Evolutionary conservation across 176 grass and related monocot genomes (phyloP), one percentile per base, ranked within the genome.

Genomic region (Raddia distichophylla): DNA sequence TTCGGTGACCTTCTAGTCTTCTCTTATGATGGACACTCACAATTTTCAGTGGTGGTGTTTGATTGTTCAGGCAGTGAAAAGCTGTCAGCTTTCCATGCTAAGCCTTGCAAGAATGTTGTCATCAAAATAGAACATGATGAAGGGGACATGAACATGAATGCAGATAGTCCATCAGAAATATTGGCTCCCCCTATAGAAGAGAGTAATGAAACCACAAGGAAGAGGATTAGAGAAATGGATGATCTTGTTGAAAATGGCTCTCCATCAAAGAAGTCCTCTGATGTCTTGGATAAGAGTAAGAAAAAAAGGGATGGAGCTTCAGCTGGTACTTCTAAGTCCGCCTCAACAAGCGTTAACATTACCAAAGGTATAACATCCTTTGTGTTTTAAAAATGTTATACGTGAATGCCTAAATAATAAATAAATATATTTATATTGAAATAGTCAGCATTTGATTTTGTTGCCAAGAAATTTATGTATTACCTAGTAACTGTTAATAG

Each of bases 1-100:
- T 13, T 13, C 5, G 90, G 92, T 34, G 84, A 95, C 65, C 83
- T 95, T 48, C 69, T 98, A 67, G 76, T 94, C 1, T 95, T 98
- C 79, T 77, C 55, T 27, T 87, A 93, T 44, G 90, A 91, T 73
- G 89, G 87, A 18, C 56, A 6, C 34, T 81, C 67, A 4, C 65
- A 64, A 0, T 98, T 98, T 85, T 93, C 87, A 10, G 93, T 98
- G 4, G 53, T 57, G 34, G 74, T 98, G 15, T 95, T 95, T 59
- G 77, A 84, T 75, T 0, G 9, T 20, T 82, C 77, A n/a, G 91
- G 93, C 1, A 54, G 90, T 34, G 82, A 83, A 51, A 93, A 95
- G 71, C 80, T 78, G 5, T 51, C 76, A 14, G 73, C 93, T 17
- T 82, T 88, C 46, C 22, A 15, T 54, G 88, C 84, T 69, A 61